phyloP scores from a whole-genome alignment of 306 rosid genomes.

The Luffa acutangula region DNA sequence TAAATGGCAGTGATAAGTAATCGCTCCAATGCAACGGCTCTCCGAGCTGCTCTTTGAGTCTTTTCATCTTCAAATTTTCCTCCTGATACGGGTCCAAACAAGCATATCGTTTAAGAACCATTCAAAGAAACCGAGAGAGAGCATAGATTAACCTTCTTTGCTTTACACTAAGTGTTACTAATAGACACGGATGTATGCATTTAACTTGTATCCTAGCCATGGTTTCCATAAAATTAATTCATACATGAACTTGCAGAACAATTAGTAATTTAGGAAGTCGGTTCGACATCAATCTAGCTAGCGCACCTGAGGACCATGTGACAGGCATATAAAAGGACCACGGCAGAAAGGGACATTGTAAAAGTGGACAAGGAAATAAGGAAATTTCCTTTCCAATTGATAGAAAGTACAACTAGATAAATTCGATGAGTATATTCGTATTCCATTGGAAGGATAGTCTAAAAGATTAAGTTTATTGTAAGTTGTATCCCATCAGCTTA shows the following conservation, averaged over 20 bases:
- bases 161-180: not conserved
- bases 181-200: not conserved
- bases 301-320: not conserved
- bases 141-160: not conserved
- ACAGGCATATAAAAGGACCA: not conserved
- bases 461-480: no score
- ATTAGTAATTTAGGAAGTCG: not conserved
- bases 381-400: not conserved
- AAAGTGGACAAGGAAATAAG: not conserved
- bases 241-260: not conserved
- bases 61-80: slow-evolving; percentile 68
- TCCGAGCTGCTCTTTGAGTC: slow-evolving; percentile 49
- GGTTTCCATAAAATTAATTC: not conserved
- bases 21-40: slow-evolving; percentile 71
- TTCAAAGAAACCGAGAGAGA: not conserved
- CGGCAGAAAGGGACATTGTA: not conserved
- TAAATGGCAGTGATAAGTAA: slow-evolving; percentile 76
- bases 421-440: not conserved
- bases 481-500: not conserved
- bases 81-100: slow-evolving; percentile 38
- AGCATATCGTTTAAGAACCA: not conserved
- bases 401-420: not conserved
- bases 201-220: not conserved
- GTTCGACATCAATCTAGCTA: not conserved
- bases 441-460: not conserved